Conservation (phyloP, 2,329 filamentous ascomycete species). For the Myriangium duriaei region DNA sequence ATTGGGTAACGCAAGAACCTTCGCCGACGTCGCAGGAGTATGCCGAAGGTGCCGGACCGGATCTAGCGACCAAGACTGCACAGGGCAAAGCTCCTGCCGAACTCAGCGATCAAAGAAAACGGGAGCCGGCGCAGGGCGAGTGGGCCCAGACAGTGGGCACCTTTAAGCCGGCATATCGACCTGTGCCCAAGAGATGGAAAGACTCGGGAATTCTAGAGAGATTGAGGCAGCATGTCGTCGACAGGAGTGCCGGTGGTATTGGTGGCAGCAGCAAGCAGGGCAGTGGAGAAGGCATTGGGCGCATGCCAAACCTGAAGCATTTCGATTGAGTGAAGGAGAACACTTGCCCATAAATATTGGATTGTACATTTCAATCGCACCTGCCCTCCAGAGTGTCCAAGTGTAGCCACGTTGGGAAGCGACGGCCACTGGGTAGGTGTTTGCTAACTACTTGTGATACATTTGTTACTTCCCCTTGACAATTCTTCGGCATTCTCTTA, state of each 20-base stretch:
- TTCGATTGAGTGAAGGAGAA: constrained; percentile 20
- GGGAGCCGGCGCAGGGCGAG: constrained; percentile 53
- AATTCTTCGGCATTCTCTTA: too few relatives aligned
- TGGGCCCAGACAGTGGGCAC: constrained; percentile 95
- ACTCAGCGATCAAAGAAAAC: constrained; percentile 25
- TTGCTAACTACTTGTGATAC: too few relatives aligned
- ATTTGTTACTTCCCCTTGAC: too few relatives aligned
- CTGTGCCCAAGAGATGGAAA: constrained; percentile 76
- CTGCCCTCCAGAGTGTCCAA: too few relatives aligned
- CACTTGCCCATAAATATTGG: too few relatives aligned
- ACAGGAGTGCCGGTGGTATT: constrained; percentile 50
- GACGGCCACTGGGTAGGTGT: too few relatives aligned
- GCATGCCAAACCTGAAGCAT: constrained; percentile 39
- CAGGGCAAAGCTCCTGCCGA: constrained; percentile 28
- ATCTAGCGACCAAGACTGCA: constrained; percentile 30
- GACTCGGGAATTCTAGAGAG: constrained; percentile 66
- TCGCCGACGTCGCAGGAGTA: constrained; percentile 45
- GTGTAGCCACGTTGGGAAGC: too few relatives aligned
- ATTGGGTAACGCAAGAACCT: constrained; percentile 89
- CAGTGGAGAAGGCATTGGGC: constrained; percentile 32
- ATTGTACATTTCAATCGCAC: too few relatives aligned
- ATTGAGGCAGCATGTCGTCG: constrained; percentile 68
- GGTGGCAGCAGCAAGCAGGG: not conserved
- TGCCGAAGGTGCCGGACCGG: constrained; percentile 39
- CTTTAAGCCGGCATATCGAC: constrained; percentile 85